These are phyloP conservation scores for Zoysia pacifica DNA, from an alignment of 176 grass and related monocot species.

Conservation along the genomic window DNA sequence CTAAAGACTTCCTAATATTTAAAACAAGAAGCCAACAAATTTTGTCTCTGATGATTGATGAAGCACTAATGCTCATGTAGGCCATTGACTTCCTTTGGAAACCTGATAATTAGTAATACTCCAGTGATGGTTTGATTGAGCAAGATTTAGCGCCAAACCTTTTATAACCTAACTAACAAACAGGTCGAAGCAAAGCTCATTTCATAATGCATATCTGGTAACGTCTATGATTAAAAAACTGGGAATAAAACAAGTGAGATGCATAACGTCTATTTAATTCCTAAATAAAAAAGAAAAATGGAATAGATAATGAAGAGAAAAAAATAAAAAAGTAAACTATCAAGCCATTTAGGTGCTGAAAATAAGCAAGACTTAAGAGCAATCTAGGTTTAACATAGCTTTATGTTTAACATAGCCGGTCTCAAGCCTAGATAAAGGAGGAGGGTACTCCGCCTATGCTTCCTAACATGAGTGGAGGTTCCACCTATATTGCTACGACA, in stretches of 20 bases:
- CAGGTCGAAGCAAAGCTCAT: background rate
- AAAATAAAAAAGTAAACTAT: background rate
- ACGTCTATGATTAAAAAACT: background rate
- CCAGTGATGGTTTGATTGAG: background rate
- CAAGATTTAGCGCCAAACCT: background rate
- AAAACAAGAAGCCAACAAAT: slow-evolving; percentile 3
- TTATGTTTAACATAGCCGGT: too few species aligned
- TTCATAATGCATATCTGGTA: background rate
- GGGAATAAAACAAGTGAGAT: background rate
- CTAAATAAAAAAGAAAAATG: background rate
- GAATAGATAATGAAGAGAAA: background rate
- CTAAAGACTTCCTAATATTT: background rate
- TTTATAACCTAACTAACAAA: background rate
- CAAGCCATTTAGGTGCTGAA: background rate
- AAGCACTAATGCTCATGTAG: background rate
- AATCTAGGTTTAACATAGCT: too few species aligned
- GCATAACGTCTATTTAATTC: background rate
- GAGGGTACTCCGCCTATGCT: too few species aligned
- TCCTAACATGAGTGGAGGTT: too few species aligned
- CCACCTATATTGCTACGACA: too few species aligned
- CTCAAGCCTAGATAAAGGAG: too few species aligned
- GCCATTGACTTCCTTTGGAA: background rate
- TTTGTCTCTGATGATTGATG: slow-evolving; percentile 5
- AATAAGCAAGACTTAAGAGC: too few species aligned
- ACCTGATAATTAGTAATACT: background rate